These are phyloP conservation scores for Eucalyptus pauciflora DNA, from an alignment of 345 rosid species.

Conservation along the genomic window DNA sequence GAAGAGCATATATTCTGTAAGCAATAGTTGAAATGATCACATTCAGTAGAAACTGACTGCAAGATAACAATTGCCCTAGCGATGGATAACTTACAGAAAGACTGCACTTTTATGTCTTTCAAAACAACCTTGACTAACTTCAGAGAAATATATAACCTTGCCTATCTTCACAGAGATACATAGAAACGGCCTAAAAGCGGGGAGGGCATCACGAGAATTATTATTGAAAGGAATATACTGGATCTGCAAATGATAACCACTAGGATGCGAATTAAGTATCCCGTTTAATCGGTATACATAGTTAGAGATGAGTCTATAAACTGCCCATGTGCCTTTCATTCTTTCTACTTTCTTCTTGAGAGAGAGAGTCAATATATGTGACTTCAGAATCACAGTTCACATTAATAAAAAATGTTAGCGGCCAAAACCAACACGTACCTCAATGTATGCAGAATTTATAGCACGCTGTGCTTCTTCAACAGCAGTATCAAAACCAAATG, in stretches of 20 bases:
- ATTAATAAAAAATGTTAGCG: not conserved
- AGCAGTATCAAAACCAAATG: constrained; percentile 97
- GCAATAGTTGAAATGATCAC: not conserved
- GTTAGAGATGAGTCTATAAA: not conserved
- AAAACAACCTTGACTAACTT: not conserved
- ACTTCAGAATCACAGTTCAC: not conserved
- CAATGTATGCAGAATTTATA: constrained; percentile 94
- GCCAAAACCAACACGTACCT: constrained; percentile 33
- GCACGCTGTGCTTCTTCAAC: constrained; percentile 99
- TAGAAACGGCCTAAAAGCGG: not conserved
- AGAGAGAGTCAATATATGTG: not conserved
- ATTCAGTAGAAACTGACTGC: not conserved
- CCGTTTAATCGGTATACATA: not conserved
- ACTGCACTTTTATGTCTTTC: not conserved
- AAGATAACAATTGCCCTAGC: not conserved
- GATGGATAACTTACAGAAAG: not conserved
- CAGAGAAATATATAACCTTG: not conserved
- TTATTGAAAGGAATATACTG: not conserved
- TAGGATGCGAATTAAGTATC: not conserved
- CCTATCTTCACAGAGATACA: not conserved
- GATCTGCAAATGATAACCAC: not conserved
- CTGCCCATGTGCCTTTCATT: not conserved
- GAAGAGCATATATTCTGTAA: not conserved
- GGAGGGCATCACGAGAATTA: not conserved
- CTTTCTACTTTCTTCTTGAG: not conserved